These are phyloP conservation scores for Esteya vermicola DNA, from an alignment of 2,329 filamentous ascomycete genomes.

Conservation along the genomic window DNA sequence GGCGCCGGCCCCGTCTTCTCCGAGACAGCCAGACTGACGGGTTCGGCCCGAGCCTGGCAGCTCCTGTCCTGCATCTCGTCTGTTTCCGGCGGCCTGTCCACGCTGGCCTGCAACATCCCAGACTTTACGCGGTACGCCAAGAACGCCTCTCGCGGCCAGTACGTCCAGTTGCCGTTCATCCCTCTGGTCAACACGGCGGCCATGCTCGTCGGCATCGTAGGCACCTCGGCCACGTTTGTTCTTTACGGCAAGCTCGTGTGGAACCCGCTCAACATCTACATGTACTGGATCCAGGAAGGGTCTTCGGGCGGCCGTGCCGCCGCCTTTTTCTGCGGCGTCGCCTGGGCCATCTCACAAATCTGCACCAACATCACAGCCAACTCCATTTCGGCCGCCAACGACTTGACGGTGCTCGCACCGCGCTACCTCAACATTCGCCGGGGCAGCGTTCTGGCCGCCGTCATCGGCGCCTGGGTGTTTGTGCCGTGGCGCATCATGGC, in stretches of 20 bases:
- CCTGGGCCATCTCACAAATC: conserved; percentile 11
- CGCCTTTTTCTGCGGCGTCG: conserved; percentile 12
- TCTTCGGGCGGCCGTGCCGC: conserved; percentile 6
- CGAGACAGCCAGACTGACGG: neutral
- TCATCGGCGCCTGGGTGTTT: conserved; percentile 14
- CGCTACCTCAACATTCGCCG: conserved; percentile 21
- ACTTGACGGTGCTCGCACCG: conserved; percentile 17
- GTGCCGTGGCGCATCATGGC: conserved; percentile 12
- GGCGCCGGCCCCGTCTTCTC: conserved; percentile 2
- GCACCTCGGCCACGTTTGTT: conserved; percentile 26
- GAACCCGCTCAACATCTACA: conserved; percentile 11
- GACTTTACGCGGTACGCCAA: conserved; percentile 25
- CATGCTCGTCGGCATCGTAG: conserved; percentile 23
- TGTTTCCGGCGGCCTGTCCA: conserved; percentile 22
- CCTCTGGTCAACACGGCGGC: conserved; percentile 17
- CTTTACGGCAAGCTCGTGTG: conserved; percentile 18
- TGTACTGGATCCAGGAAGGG: conserved; percentile 13
- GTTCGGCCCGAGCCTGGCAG: conserved; percentile 1
- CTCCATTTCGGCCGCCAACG: conserved; percentile 22
- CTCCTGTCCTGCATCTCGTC: conserved; percentile 20
- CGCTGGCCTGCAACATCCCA: conserved; percentile 32
- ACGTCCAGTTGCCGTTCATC: conserved; percentile 24
- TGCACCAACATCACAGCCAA: conserved; percentile 14
- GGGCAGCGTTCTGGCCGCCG: conserved; percentile 12
- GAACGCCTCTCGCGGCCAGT: conserved; percentile 19